Percentiles rank a stretch among this genome's conserved stretches.
Evolutionary conservation across 2,329 filamentous ascomycete species (phyloP).

Genomic region (Colletotrichum chlorophyti): DNA sequence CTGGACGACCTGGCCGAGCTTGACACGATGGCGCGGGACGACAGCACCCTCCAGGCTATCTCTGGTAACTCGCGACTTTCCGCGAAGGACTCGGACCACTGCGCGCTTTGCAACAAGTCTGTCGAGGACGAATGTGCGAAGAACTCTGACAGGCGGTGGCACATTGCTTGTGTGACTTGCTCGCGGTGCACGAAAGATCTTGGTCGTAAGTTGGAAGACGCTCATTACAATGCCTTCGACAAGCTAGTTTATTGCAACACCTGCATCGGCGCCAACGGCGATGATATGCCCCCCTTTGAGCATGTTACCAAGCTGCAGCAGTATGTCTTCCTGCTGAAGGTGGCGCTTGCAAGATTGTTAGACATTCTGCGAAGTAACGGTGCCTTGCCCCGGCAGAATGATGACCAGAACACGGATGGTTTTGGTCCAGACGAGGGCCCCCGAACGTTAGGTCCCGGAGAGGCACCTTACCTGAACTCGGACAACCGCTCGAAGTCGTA

Average conservation of each 20-base stretch:
- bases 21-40: slow-evolving; percentile 77
- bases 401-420: slow-evolving; percentile 72
- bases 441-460: slow-evolving; percentile 21
- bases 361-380: slow-evolving; percentile 86
- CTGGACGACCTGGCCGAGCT: slow-evolving; percentile 83
- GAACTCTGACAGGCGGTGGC: slow-evolving; percentile 79
- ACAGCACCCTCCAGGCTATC: slow-evolving; percentile 71
- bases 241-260: slow-evolving; percentile 74
- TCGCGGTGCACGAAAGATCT: slow-evolving; percentile 70
- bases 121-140: slow-evolving; percentile 94
- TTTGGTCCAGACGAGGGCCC: slow-evolving; percentile 71
- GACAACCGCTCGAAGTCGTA: slow-evolving; percentile 79
- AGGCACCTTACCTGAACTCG: slow-evolving; percentile 58
- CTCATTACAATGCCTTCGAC: slow-evolving; percentile 72
- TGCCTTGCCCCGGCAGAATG: slow-evolving; percentile 76
- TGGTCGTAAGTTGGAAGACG: slow-evolving; percentile 71
- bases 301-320: slow-evolving; percentile 87
- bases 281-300: slow-evolving; percentile 64
- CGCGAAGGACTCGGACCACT: slow-evolving; percentile 84
- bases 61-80: slow-evolving; percentile 71
- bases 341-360: slow-evolving; percentile 87
- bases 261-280: slow-evolving; percentile 66
- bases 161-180: slow-evolving; percentile 83
- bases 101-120: slow-evolving; percentile 79
- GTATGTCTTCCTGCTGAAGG: slow-evolving; percentile 90